Evolutionary conservation across 768 basidiomycete genomes (phyloP).

Genomic region (Pleurotus cornucopiae): DNA sequence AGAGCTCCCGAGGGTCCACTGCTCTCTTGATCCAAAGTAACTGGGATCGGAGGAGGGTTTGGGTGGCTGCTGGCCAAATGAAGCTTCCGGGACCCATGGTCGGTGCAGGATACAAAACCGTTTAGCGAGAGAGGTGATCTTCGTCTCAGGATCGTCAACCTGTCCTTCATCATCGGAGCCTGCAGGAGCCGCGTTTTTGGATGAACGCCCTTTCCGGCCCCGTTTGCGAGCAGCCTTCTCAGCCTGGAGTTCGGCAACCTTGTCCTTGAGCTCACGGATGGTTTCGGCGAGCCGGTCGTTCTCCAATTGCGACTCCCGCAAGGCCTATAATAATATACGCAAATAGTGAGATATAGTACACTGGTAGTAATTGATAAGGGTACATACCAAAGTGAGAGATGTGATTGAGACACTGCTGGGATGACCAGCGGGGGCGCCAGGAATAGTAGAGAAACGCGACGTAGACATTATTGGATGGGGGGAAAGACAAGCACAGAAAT

Average conservation of each 20-base stretch:
- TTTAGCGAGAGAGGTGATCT: neutral
- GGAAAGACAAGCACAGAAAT: too few relatives aligned
- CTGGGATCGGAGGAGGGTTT: neutral
- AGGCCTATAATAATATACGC: neutral
- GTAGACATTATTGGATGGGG: too few relatives aligned
- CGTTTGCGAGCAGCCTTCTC: neutral
- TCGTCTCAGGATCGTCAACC: neutral
- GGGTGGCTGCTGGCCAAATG: neutral
- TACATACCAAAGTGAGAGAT: too few relatives aligned
- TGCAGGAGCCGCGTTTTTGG: neutral
- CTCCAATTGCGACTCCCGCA: neutral
- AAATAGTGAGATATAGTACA: neutral
- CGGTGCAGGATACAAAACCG: neutral
- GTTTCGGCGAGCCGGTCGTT: neutral
- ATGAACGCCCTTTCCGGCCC: neutral
- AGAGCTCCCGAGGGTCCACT: neutral
- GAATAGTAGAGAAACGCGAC: too few relatives aligned
- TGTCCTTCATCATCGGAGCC: neutral
- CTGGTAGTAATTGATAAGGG: too few relatives aligned
- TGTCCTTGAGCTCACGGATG: neutral
- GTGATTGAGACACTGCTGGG: too few relatives aligned
- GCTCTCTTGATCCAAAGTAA: neutral
- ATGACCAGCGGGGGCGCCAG: too few relatives aligned
- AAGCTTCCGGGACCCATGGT: neutral
- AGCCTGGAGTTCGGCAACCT: neutral